Base-by-base conservation (phyloP, 768 basidiomycete genomes). In the Trametes sanguinea region DNA sequence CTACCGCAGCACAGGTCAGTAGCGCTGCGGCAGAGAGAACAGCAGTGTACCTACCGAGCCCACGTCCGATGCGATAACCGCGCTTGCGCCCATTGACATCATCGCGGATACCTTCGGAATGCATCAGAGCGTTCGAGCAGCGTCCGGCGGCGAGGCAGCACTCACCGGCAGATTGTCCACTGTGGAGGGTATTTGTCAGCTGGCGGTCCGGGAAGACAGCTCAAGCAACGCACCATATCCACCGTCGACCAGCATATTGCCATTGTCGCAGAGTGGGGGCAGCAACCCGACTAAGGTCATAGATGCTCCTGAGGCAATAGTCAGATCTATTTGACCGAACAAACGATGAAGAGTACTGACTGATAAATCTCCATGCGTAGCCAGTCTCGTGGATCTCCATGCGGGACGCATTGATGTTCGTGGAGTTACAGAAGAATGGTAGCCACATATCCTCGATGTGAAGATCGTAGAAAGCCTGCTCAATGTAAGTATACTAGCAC, bases 391-490 rank as follows among this genome's bases (percentile, higher is more conserved):
- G 97, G 45, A 98, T 88, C 70, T 98, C 95, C 94, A 98, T 98
- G 8, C 88, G 83, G 8, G 94, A 97, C 47, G 92, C 93, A 54
- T 89, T 94, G 73, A 99, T 97, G 69, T 98, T 98, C 17, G 97
- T 96, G 2, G 96, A 93, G 69, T 98, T 98, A 76, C 95, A 97
- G 76, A 96, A 98, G 78, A 86, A 98, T 4, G 96, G 97, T 6
- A 99, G 80, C 97, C 96, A 98, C 92, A 97, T 96, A 75, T 97
- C 95, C 75, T 94, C 91, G 43, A 94, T 94, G 68, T 98, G 95
- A 44, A 95, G 85, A 73, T 93, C 94, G 67, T 94, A 96, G 73
- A 97, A 96, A 16, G 92, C 86, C 85, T 93, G 69, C 16, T 65
- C 35, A 65, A 66, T 40, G 32, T 67, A 55, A 2, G 47, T 37